Conservation (phyloP, 495 filamentous ascomycete genomes). For the Tuber magnatum region DNA sequence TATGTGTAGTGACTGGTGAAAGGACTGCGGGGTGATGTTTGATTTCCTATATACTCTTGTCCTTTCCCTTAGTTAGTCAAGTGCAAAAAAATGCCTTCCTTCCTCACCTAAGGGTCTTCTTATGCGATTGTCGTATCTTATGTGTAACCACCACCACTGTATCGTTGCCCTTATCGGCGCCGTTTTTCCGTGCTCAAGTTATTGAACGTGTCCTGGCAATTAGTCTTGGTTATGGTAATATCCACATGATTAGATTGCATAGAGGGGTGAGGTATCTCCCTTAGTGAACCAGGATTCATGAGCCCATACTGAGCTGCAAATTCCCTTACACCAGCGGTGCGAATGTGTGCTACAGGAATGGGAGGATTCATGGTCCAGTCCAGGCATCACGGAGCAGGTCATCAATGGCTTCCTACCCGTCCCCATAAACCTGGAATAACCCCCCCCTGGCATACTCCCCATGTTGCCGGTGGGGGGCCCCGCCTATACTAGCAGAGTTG, state of each 20-base stretch:
- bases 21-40: background rate
- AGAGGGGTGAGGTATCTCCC: background rate
- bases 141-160: background rate
- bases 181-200: background rate
- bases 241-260: background rate
- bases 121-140: background rate
- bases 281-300: background rate
- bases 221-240: background rate
- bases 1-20: background rate
- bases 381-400: background rate
- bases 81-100: background rate
- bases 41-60: background rate
- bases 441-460: background rate
- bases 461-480: background rate
- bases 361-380: background rate
- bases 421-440: background rate
- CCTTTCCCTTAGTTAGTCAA: background rate
- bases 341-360: background rate
- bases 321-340: background rate
- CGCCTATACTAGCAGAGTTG: background rate
- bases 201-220: background rate
- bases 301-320: background rate
- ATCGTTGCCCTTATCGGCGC: background rate
- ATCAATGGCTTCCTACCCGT: background rate
- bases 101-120: background rate